Percentiles rank a stretch among this genome's conserved stretches.
phyloP scores from a whole-genome alignment of 805 yeast species.

The Yamadazyma insecticola region DNA sequence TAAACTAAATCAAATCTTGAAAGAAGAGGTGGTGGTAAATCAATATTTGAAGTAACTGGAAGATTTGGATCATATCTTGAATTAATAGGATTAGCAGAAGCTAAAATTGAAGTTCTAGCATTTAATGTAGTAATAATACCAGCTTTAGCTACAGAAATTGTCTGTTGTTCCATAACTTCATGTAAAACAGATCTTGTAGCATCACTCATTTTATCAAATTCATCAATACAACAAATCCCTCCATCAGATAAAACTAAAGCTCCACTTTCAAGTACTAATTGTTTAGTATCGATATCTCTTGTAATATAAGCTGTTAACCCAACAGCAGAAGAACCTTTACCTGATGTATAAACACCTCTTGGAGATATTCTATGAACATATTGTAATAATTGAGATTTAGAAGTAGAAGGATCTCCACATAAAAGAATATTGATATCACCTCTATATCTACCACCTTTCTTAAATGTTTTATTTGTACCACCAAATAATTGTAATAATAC shows the following conservation, averaged over 20 bases:
- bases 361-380: constrained; percentile 98
- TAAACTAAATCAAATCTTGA: constrained; percentile 95
- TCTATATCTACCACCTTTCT: constrained; percentile 89
- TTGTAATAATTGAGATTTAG: constrained; percentile 90
- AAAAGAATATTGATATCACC: constrained; percentile 90
- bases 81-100: constrained; percentile 96
- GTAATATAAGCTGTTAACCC: constrained; percentile 98
- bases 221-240: constrained; percentile 98
- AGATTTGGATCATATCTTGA: constrained; percentile 92
- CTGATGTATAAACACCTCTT: constrained; percentile 95
- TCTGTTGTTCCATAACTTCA: constrained; percentile 99
- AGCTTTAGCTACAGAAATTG: constrained; percentile 96
- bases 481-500: constrained; percentile 89
- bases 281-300: constrained; percentile 89
- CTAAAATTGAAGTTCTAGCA: constrained; percentile 93
- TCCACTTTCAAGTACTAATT: constrained; percentile 90
- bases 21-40: constrained; percentile 90
- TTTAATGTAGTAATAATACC: constrained; percentile 96
- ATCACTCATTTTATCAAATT: constrained; percentile 96
- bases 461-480: constrained; percentile 85
- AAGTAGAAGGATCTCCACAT: constrained; percentile 98
- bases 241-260: constrained; percentile 96
- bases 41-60: constrained; percentile 94
- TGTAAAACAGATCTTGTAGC: constrained; percentile 91
- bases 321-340: constrained; percentile 98